These are phyloP conservation scores for Austropuccinia psidii DNA, from an alignment of 1,284 basidiomycete genomes.

Conservation along the genomic window DNA sequence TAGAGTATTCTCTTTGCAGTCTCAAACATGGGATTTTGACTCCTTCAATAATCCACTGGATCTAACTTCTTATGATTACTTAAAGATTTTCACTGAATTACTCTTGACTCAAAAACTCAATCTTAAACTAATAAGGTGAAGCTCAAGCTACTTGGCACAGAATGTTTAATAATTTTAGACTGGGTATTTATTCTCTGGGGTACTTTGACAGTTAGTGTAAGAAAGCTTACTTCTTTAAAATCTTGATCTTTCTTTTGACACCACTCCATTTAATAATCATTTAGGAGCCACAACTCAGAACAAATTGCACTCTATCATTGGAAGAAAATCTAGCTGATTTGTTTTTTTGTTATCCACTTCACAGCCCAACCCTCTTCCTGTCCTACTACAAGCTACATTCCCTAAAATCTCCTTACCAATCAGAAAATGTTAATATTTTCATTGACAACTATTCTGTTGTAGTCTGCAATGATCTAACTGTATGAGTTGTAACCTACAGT, in stretches of 20 bases:
- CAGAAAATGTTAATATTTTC: no score
- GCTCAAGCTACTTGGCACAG: conserved; percentile 58
- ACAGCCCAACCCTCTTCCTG: conserved; percentile 59
- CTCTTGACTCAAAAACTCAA: conserved; percentile 57
- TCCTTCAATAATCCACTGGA: conserved; percentile 51
- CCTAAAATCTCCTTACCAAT: conserved; percentile 53
- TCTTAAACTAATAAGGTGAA: conserved; percentile 56
- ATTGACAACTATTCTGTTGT: no score
- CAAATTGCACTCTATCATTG: conserved; percentile 38
- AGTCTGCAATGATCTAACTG: no score
- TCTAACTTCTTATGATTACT: conserved; percentile 80
- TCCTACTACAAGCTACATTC: conserved; percentile 72
- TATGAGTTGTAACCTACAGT: no score
- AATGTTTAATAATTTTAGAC: conserved; percentile 61
- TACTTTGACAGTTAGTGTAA: conserved; percentile 57
- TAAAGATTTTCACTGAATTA: conserved; percentile 63
- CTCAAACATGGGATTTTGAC: conserved; percentile 41
- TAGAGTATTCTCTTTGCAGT: conserved; percentile 17
- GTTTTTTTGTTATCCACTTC: conserved; percentile 64
- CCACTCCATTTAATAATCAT: not conserved
- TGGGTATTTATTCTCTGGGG: conserved; percentile 75
- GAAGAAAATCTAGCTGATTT: conserved; percentile 38
- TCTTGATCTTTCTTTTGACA: not conserved
- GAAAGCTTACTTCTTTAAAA: not conserved
- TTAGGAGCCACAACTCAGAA: not conserved